Conservation (phyloP, 169 alveolate genomes). For the Perkinsus olseni region DNA sequence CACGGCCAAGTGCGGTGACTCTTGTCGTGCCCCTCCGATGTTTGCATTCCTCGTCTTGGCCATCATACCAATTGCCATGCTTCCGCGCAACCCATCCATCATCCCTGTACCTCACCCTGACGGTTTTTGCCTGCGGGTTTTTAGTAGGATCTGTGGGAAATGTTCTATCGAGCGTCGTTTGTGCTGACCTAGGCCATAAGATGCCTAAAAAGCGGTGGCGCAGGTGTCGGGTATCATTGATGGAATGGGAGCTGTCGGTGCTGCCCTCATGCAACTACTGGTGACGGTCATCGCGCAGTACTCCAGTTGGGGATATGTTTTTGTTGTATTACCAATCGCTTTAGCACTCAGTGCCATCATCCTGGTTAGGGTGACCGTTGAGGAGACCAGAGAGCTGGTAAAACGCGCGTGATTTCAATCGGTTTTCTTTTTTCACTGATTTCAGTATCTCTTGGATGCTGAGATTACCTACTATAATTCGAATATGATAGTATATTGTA, state of each 20-base stretch:
- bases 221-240: not conserved
- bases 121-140: not conserved
- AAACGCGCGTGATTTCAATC: not conserved
- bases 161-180: not conserved
- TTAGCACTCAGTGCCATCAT: not conserved
- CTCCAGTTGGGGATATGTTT: not conserved
- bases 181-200: not conserved
- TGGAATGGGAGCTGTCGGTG: not conserved
- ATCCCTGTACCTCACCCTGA: not conserved
- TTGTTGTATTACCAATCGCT: not conserved
- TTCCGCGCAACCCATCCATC: not conserved
- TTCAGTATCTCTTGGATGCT: too few relatives aligned
- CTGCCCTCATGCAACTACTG: not conserved
- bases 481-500: too few relatives aligned
- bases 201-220: not conserved
- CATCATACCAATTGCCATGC: not conserved
- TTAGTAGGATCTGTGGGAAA: not conserved
- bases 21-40: not conserved
- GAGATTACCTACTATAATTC: too few relatives aligned
- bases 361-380: not conserved
- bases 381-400: not conserved
- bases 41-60: not conserved
- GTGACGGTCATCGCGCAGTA: not conserved
- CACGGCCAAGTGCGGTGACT: not conserved
- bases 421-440: too few relatives aligned